Evolutionary conservation across 371 early-diverging fungal species (phyloP), one percentile per base, ranked within the genome.

Genomic region (Cokeromyces recurvatus): DNA sequence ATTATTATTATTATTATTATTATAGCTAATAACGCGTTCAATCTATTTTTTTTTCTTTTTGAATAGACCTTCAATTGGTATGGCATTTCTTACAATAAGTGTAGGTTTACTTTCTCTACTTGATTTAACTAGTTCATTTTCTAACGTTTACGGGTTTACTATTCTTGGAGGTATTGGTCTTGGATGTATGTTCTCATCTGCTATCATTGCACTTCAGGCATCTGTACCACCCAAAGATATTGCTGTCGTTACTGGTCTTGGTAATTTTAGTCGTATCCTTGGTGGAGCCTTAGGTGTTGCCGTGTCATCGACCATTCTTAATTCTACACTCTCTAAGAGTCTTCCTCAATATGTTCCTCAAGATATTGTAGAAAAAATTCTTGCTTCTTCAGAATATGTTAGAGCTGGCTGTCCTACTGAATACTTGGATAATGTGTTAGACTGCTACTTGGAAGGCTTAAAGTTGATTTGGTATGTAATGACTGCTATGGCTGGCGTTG

Each of bases 211-310:
- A 0, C 17, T 59, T 3, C 64, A 64, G 25, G 59, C 64, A 14
- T 38, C 57, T 11, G 45, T 41, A 2, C 57, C 52, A 35, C 41
- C 40, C 3, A 51, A 25, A 45, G 64, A 64, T 39, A 55, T 64
- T 25, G 64, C 55, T 14, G 55, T 64, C 12, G 64, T 53, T 3
- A 64, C 60, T 19, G 59, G 59, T 0, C 45, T 64, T 12, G 52
- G 53, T 38, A 64, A 53, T 10, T 64, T 64, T 36, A 36, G 38
- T 21, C 59, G 59, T 45, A 53, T 64, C 37, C 39, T 64, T 14
- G 64, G 64, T 32, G 60, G 59, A 25, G 64, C 64, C 15, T 24
- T 64, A 10, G 64, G 64, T 17, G 50, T 64, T 22, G 59, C 64
- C 6, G 53, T 59, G 11, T 40, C 53, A 8, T 51, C 59, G 4